Conservation (phyloP, 129 eudicot species). For the Flaveria linearis region DNA sequence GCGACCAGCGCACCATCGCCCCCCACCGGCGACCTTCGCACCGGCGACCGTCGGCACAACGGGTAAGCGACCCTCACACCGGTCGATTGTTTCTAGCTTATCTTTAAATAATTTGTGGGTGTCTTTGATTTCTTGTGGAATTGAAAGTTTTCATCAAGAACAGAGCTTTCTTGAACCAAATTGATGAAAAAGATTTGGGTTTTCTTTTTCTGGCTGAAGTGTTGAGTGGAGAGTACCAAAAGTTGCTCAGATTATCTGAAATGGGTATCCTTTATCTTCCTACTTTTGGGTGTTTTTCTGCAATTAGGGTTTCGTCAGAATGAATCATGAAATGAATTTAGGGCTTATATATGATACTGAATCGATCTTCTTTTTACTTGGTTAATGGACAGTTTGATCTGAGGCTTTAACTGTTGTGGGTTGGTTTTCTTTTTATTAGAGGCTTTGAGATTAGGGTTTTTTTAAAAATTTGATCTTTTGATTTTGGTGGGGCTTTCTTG, state of each 20-base stretch:
- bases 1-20: too few relatives aligned
- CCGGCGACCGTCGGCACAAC: too few relatives aligned
- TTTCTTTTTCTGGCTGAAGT: constrained; percentile 22
- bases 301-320: constrained; percentile 53
- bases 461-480: constrained; percentile 14
- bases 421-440: constrained; percentile 13
- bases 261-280: constrained; percentile 62
- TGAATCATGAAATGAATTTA: constrained; percentile 26
- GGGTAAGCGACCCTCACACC: too few relatives aligned
- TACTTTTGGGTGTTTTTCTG: constrained; percentile 51
- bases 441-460: constrained; percentile 33
- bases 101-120: constrained; percentile 10
- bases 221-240: constrained; percentile 47
- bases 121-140: not conserved
- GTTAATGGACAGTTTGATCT: constrained; percentile 36
- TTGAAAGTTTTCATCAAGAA: not conserved
- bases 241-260: constrained; percentile 77
- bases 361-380: constrained; percentile 48
- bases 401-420: not conserved
- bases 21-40: too few relatives aligned
- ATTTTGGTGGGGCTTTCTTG: constrained; percentile 12
- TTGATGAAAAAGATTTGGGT: constrained; percentile 27
- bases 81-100: too few relatives aligned
- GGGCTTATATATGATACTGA: constrained; percentile 52
- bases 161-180: constrained; percentile 20